A percentile compares a stretch with the other conserved stretches of the same genome.
Conservation (phyloP, 2,329 filamentous ascomycete genomes). For the Stagonosporopsis tanaceti region DNA sequence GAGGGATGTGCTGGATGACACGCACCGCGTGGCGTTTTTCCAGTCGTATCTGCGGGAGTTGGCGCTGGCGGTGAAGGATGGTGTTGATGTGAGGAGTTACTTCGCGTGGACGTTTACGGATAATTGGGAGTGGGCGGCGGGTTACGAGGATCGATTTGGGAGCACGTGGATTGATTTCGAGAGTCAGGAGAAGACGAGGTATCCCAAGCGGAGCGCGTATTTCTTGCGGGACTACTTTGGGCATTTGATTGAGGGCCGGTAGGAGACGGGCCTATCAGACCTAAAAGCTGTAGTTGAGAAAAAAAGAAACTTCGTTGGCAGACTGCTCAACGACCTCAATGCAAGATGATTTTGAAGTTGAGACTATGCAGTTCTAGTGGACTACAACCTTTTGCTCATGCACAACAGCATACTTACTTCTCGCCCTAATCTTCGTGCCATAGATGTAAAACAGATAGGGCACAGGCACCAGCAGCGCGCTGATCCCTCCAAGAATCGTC, state of each 20-base stretch:
- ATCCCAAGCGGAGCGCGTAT: conserved; percentile 44
- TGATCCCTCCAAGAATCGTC: conserved; percentile 46
- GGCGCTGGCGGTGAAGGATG: conserved; percentile 48
- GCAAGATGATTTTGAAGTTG: no score
- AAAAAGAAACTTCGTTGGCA: no score
- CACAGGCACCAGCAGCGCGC: conserved; percentile 46
- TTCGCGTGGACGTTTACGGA: conserved; percentile 56
- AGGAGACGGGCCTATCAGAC: background rate
- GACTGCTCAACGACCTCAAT: no score
- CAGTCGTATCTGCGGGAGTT: conserved; percentile 51
- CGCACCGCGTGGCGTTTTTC: conserved; percentile 52
- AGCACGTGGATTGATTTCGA: conserved; percentile 54
- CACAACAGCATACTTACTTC: conserved; percentile 10
- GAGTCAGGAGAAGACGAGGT: conserved; percentile 48
- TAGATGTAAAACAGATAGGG: conserved; percentile 57
- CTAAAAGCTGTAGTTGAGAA: no score
- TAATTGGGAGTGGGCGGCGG: conserved; percentile 57
- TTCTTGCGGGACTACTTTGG: conserved; percentile 21
- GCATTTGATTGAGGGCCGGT: conserved; percentile 1
- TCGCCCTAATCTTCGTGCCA: conserved; percentile 34
- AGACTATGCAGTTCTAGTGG: background rate
- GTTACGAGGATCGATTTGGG: conserved; percentile 53
- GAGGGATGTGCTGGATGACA: conserved; percentile 50
- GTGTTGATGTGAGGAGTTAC: conserved; percentile 52
- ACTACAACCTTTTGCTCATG: conserved; percentile 1